Percentiles rank a stretch among this genome's conserved stretches.
Conservation (phyloP, 495 filamentous ascomycete genomes). For the Xylaria longipes region DNA sequence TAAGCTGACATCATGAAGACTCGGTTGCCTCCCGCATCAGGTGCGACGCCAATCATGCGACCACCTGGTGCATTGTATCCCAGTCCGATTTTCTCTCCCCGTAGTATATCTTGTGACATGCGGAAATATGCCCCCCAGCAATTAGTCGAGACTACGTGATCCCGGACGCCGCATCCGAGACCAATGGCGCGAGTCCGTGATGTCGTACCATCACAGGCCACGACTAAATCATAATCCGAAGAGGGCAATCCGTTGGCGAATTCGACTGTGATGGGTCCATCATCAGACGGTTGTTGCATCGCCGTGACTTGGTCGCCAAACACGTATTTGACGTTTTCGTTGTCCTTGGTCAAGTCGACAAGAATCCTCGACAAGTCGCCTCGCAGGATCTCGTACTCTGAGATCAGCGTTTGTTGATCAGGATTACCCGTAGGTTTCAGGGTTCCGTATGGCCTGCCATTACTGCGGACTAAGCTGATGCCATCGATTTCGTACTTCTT, state of each 20-base stretch:
- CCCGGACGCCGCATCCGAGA: slow-evolving; percentile 47
- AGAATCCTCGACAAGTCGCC: slow-evolving; percentile 36
- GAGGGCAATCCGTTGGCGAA: slow-evolving; percentile 37
- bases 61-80: slow-evolving; percentile 47
- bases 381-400: slow-evolving; percentile 33
- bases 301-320: slow-evolving; percentile 34
- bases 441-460: slow-evolving; percentile 31
- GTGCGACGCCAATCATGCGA: slow-evolving; percentile 44
- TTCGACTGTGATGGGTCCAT: slow-evolving; percentile 33
- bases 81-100: slow-evolving; percentile 43
- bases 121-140: slow-evolving; percentile 52
- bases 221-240: slow-evolving; percentile 54
- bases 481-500: slow-evolving; percentile 36
- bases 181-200: slow-evolving; percentile 57
- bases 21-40: slow-evolving; percentile 42
- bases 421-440: slow-evolving; percentile 35
- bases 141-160: slow-evolving; percentile 46
- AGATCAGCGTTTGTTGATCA: slow-evolving; percentile 31
- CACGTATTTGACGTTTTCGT: slow-evolving; percentile 35
- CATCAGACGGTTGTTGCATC: slow-evolving; percentile 35
- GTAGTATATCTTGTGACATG: slow-evolving; percentile 45
- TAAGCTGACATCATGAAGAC: slow-evolving; percentile 43
- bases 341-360: slow-evolving; percentile 34
- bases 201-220: slow-evolving; percentile 56
- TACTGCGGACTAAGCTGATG: slow-evolving; percentile 30